phyloP scores from a whole-genome alignment of 2,329 filamentous ascomycete species.

The Fusarium lateritium region DNA sequence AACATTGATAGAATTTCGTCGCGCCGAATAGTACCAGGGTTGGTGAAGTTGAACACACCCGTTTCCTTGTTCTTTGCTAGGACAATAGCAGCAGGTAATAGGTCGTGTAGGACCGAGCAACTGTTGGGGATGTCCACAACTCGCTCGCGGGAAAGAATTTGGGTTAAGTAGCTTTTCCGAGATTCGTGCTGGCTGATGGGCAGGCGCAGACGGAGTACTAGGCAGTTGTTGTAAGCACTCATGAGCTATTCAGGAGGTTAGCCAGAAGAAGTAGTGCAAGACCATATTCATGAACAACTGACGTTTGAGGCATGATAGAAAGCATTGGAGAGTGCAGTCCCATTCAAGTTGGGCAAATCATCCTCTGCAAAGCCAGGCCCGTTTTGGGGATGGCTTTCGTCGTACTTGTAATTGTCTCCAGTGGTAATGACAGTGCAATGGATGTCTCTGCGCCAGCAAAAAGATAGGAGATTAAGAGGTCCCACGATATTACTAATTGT shows the following conservation, averaged over 20 bases:
- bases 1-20: constrained; percentile 76
- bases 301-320: constrained; percentile 74
- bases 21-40: constrained; percentile 78
- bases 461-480: constrained; percentile 73
- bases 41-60: constrained; percentile 79
- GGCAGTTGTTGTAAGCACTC: constrained; percentile 71
- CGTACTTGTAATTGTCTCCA: constrained; percentile 77
- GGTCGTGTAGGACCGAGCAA: constrained; percentile 75
- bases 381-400: constrained; percentile 72
- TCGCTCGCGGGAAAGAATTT: constrained; percentile 74
- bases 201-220: constrained; percentile 78
- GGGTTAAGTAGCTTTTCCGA: constrained; percentile 76
- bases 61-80: constrained; percentile 73
- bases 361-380: constrained; percentile 73
- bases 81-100: constrained; percentile 72
- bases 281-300: background rate
- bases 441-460: constrained; percentile 69
- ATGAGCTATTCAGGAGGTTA: constrained; percentile 63
- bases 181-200: constrained; percentile 77
- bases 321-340: constrained; percentile 64
- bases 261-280: no score
- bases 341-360: constrained; percentile 74
- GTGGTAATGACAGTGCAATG: constrained; percentile 77
- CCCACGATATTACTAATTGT: constrained; percentile 77
- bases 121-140: constrained; percentile 79